These are phyloP conservation scores for Tritrichomonas musculus DNA, from an alignment of 208 protist genomes.

Conservation along the genomic window DNA sequence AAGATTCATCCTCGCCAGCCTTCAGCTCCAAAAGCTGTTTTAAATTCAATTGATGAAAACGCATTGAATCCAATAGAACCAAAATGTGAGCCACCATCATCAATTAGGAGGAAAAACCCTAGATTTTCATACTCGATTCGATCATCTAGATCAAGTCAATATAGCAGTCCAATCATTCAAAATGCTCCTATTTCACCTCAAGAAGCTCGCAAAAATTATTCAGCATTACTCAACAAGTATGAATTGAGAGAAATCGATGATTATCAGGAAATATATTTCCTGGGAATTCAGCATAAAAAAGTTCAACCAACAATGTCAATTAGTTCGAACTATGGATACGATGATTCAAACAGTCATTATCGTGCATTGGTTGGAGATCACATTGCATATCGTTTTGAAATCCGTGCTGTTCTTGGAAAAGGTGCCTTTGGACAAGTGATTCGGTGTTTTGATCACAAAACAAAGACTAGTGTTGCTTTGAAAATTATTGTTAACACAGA, in stretches of 20 bases:
- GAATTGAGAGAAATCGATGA: constrained; percentile 1
- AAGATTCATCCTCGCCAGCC: no score
- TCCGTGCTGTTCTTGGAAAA: constrained; percentile 64
- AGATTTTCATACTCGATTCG: no score
- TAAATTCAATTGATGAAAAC: no score
- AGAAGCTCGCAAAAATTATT: background rate
- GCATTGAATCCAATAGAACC: no score
- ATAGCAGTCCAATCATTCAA: background rate
- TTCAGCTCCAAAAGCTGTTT: no score
- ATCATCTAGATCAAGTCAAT: no score
- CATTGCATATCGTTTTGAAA: constrained; percentile 69
- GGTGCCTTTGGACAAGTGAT: constrained; percentile 80
- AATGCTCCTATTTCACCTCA: background rate
- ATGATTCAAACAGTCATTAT: background rate
- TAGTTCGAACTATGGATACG: background rate
- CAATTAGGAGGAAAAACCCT: no score
- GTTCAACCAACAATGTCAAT: background rate
- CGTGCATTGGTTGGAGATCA: background rate
- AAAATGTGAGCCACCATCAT: no score
- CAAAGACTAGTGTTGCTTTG: constrained; percentile 57
- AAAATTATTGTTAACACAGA: constrained; percentile 57
- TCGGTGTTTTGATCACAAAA: constrained; percentile 67
- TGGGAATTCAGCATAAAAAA: background rate
- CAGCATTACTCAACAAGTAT: background rate
- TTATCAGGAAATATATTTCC: constrained; percentile 6